Evolutionary conservation across 345 rosid genomes (phyloP).

Genomic region (Limnanthes douglasii): DNA sequence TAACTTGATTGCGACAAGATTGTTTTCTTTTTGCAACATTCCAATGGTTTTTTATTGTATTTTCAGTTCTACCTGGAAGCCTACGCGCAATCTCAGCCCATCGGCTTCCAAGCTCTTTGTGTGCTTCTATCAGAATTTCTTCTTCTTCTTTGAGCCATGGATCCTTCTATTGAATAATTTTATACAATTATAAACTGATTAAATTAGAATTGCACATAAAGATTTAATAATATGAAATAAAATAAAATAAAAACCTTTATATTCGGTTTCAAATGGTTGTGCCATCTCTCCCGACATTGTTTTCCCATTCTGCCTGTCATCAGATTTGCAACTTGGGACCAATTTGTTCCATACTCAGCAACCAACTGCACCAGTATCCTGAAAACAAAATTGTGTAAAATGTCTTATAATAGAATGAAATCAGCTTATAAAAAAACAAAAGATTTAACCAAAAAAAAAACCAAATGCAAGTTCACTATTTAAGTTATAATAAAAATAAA

Average conservation of each 20-base stretch:
- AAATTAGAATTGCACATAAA: neutral
- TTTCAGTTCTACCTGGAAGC: conserved; percentile 48
- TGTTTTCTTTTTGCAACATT: conserved; percentile 42
- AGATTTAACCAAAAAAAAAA: neutral
- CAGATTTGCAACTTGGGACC: conserved; percentile 79
- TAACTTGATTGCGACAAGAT: too few species aligned
- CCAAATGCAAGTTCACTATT: neutral
- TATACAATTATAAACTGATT: neutral
- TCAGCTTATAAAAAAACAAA: neutral
- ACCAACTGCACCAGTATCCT: conserved; percentile 58
- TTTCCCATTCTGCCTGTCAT: conserved; percentile 84
- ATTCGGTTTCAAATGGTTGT: conserved; percentile 81
- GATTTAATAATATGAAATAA: neutral
- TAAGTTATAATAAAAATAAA: neutral
- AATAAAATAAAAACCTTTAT: conserved; percentile 43
- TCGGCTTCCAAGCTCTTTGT: conserved; percentile 39
- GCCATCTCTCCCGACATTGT: conserved; percentile 98
- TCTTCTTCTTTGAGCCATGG: conserved; percentile 66
- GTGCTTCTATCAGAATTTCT: conserved; percentile 12
- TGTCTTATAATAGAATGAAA: neutral
- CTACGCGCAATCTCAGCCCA: conserved; percentile 63
- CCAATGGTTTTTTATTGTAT: conserved; percentile 44
- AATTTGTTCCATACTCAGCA: conserved; percentile 51
- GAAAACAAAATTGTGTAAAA: neutral
- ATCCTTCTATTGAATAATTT: conserved; percentile 31